phyloP scores from a whole-genome alignment of 2,329 filamentous ascomycete species.

The Sarocladiaceae sp. region DNA sequence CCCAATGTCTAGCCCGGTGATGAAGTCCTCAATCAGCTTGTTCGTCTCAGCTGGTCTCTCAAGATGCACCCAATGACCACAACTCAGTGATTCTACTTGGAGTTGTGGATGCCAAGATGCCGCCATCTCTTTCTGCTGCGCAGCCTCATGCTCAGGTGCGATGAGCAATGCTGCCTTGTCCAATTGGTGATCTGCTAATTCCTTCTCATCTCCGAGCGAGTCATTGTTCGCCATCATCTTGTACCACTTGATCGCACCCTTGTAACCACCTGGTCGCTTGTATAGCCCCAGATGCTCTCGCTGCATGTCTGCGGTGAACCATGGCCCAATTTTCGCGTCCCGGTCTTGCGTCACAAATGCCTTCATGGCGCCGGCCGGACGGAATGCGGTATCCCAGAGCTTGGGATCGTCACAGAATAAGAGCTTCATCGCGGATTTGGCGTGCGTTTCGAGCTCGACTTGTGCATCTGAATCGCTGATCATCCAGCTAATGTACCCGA shows the following conservation, averaged over 20 bases:
- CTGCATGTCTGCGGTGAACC: slow-evolving; percentile 21
- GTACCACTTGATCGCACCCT: slow-evolving; percentile 26
- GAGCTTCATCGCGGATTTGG: slow-evolving; percentile 22
- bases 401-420: slow-evolving; percentile 21
- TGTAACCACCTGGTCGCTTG: slow-evolving; percentile 19
- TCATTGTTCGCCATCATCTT: slow-evolving; percentile 26
- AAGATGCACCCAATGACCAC: slow-evolving; percentile 30
- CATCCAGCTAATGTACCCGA: slow-evolving; percentile 28
- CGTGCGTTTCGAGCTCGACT: slow-evolving; percentile 18
- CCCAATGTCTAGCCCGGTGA: no score
- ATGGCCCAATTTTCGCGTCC: slow-evolving; percentile 18
- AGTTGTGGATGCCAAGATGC: slow-evolving; percentile 26
- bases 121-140: slow-evolving; percentile 22
- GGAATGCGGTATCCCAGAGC: slow-evolving; percentile 22
- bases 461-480: slow-evolving; percentile 15
- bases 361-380: slow-evolving; percentile 22
- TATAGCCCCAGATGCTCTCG: slow-evolving; percentile 20
- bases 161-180: slow-evolving; percentile 20
- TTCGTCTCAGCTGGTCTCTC: slow-evolving; percentile 23
- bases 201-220: slow-evolving; percentile 20
- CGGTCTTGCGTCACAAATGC: slow-evolving; percentile 20
- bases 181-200: slow-evolving; percentile 14
- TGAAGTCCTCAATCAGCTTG: slow-evolving; percentile 18
- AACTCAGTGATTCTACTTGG: slow-evolving; percentile 28
- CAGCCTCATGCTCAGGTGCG: slow-evolving; percentile 14